Base-by-base conservation (phyloP, 306 rosid genomes). In the Cicer chorassanicum region DNA sequence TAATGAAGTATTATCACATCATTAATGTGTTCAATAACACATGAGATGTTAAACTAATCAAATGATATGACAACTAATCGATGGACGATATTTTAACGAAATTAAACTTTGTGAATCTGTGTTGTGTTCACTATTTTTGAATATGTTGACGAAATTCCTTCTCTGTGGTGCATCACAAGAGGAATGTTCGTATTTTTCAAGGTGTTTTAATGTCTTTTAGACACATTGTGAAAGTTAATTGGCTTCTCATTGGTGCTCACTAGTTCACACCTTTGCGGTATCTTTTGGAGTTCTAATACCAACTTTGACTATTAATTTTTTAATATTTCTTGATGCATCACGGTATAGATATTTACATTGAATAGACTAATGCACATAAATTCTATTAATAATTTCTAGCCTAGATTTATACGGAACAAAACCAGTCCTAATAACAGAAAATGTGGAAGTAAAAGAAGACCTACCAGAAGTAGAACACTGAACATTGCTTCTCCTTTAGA, bases 401-500 rank as follows among this genome's bases (percentile, higher is more conserved):
- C 64, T 57, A 57, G 65, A 60, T 11, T 34, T 60, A 1, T 46
- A 60, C 4, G 65, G 65, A 60, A 24, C 19, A 60, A 60, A 29
- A 60, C 43, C 65, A 12, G 18, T 12, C 42, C 44, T 56, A 60
- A 13, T 34, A n/a, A 40, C 48, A 40, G 18, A 5, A 39, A 63
- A 6, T 15, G n/a, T 65, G 51, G 38, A 65, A 41, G 42, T 38
- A 39, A 71, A 70, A 70, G 29, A 16, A 72, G 70, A 75, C 86
- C 51, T 85, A 85, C 88, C 82, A 82, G 49, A 71, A 79, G 86
- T 61, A 59, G 63, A 79, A 85, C 77, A 49, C 79, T 76, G 72
- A 85, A 85, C 5, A 53, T 45, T 64, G 86, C 88, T 82, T 76
- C 75, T 72, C 86, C 88, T 82, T 68, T 82, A 18, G 88, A 79